Conservation (phyloP, 2,329 filamentous ascomycete genomes). For the Myrmaecium sp. region DNA sequence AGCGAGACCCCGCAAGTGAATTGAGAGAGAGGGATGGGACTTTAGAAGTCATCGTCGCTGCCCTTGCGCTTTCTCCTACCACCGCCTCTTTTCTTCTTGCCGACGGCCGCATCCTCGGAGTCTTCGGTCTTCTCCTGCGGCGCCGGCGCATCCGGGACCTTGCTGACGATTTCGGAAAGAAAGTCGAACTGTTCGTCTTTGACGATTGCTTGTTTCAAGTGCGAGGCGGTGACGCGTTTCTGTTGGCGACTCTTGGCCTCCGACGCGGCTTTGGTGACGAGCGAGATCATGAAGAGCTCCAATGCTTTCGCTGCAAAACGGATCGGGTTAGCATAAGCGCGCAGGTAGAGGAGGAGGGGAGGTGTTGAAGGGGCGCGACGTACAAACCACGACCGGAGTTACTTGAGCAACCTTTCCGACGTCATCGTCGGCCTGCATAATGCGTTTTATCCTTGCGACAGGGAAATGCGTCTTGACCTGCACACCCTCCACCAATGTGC, state of each 20-base stretch:
- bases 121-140: conserved; percentile 26
- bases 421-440: conserved; percentile 98
- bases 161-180: conserved; percentile 72
- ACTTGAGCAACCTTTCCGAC: conserved; percentile 97
- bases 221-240: conserved; percentile 75
- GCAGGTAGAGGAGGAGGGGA: conserved; percentile 1
- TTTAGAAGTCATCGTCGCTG: conserved; percentile 20
- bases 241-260: conserved; percentile 69
- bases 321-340: background rate
- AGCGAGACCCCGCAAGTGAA: too few species aligned
- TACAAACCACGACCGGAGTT: conserved; percentile 80
- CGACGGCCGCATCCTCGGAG: conserved; percentile 26
- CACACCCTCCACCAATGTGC: conserved; percentile 35
- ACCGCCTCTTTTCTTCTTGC: conserved; percentile 27
- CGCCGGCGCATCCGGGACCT: conserved; percentile 50
- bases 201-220: conserved; percentile 81
- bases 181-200: conserved; percentile 92
- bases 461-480: conserved; percentile 90
- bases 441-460: conserved; percentile 91
- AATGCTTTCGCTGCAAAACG: conserved; percentile 66
- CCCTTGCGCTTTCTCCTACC: conserved; percentile 21
- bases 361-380: conserved; percentile 15
- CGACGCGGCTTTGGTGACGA: conserved; percentile 75
- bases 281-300: conserved; percentile 92
- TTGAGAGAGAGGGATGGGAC: too few species aligned